phyloP scores from a whole-genome alignment of 2,329 filamentous ascomycete species.

The Phoma sp. region DNA sequence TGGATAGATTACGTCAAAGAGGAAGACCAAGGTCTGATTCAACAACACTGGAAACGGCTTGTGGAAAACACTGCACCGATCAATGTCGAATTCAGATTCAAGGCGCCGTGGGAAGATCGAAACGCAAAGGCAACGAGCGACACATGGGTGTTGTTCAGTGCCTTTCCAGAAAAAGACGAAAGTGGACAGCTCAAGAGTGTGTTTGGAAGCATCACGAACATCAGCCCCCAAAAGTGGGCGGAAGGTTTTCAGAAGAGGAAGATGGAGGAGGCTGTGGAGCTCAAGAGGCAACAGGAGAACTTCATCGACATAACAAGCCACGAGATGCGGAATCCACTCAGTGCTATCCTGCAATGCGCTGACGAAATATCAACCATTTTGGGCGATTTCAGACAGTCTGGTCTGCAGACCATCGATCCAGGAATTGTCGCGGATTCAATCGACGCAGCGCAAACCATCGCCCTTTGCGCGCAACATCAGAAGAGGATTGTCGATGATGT shows the following conservation, averaged over 20 bases:
- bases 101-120: constrained; percentile 66
- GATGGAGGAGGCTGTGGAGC: constrained; percentile 79
- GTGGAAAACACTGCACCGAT: constrained; percentile 67
- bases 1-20: constrained; percentile 77
- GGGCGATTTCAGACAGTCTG: constrained; percentile 53
- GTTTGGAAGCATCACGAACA: constrained; percentile 83
- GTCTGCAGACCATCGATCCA: constrained; percentile 54
- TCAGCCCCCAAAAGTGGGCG: constrained; percentile 83
- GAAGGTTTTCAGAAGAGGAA: constrained; percentile 79
- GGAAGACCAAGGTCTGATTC: constrained; percentile 67
- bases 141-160: constrained; percentile 79
- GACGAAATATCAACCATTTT: constrained; percentile 70
- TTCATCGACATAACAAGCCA: constrained; percentile 82
- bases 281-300: constrained; percentile 81
- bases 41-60: constrained; percentile 67
- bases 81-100: constrained; percentile 78
- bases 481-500: constrained; percentile 64
- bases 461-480: constrained; percentile 79
- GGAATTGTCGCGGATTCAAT: constrained; percentile 66
- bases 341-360: constrained; percentile 76
- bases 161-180: constrained; percentile 72
- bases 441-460: constrained; percentile 78
- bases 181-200: constrained; percentile 73
- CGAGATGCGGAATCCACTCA: constrained; percentile 78
- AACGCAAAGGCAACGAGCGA: constrained; percentile 64